These are phyloP conservation scores for Kazachstania sp. DNA, from an alignment of 1,139 yeast genomes.

Conservation along the genomic window DNA sequence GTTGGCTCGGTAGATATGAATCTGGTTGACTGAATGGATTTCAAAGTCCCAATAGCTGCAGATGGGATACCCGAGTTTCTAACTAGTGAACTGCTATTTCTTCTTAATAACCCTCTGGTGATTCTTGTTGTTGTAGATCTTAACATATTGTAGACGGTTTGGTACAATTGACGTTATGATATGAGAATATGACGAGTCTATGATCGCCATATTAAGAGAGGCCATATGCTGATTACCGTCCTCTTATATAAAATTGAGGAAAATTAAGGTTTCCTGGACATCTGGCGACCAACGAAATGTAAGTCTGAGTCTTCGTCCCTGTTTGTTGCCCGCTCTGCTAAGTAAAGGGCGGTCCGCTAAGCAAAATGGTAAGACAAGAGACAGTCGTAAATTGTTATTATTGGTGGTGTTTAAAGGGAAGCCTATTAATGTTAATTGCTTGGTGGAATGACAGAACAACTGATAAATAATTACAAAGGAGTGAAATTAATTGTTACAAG, in stretches of 20 bases:
- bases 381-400: too few relatives aligned
- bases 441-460: too few relatives aligned
- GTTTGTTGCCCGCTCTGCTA: too few relatives aligned
- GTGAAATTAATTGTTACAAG: too few relatives aligned
- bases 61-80: neutral
- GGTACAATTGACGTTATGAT: neutral
- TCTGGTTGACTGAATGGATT: conserved; percentile 9
- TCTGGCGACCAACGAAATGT: neutral
- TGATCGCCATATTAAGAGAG: too few relatives aligned
- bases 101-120: conserved; percentile 1
- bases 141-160: neutral
- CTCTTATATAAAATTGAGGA: neutral
- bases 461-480: too few relatives aligned
- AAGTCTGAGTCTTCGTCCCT: too few relatives aligned
- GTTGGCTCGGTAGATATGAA: conserved; percentile 24
- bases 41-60: neutral
- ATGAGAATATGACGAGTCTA: too few relatives aligned
- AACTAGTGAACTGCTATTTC: neutral
- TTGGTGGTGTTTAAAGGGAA: too few relatives aligned
- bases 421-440: too few relatives aligned
- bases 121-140: conserved; percentile 3
- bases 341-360: too few relatives aligned
- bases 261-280: neutral
- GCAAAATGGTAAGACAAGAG: too few relatives aligned
- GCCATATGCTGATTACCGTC: neutral